Conservation (phyloP, 306 rosid species). For the Gastrolobium bilobum region DNA sequence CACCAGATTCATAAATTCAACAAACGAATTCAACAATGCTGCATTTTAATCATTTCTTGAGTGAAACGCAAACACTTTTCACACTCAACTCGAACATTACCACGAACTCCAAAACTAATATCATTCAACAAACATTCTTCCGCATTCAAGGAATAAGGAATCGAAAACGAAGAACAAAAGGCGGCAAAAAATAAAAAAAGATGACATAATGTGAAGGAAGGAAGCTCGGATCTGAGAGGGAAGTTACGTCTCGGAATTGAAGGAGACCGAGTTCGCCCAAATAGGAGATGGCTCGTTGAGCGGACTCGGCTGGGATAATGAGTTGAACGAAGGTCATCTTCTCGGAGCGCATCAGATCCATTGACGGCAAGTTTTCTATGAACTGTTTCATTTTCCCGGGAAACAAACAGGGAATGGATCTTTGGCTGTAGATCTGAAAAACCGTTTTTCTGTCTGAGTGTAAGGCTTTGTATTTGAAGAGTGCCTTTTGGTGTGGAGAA, state of each 20-base stretch:
- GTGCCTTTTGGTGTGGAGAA: conserved; percentile 45
- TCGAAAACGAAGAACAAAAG: not conserved
- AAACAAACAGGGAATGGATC: conserved; percentile 51
- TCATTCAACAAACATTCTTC: not conserved
- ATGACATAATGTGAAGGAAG: not conserved
- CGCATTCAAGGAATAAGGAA: not conserved
- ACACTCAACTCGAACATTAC: not conserved
- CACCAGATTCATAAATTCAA: conserved; percentile 4
- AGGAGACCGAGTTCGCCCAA: conserved; percentile 89
- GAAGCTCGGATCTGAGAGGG: conserved; percentile 46
- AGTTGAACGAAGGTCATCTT: conserved; percentile 92
- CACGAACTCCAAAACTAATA: conserved; percentile 22
- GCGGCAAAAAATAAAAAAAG: conserved; percentile 37
- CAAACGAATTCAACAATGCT: conserved; percentile 29
- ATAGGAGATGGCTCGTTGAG: conserved; percentile 83
- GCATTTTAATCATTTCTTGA: not conserved
- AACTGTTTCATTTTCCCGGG: conserved; percentile 71
- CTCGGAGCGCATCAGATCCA: conserved; percentile 99
- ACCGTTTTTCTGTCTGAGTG: not conserved
- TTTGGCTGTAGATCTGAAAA: conserved; percentile 60
- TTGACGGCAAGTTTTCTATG: conserved; percentile 71
- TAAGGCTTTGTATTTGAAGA: conserved; percentile 37
- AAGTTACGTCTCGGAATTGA: conserved; percentile 86
- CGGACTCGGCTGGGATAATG: conserved; percentile 89
- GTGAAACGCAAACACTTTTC: not conserved